A percentile compares a stretch with the other conserved stretches of the same genome.
These are phyloP conservation scores for Zancudomyces culisetae DNA, from an alignment of 371 early-diverging fungal genomes.

Conservation along the genomic window DNA sequence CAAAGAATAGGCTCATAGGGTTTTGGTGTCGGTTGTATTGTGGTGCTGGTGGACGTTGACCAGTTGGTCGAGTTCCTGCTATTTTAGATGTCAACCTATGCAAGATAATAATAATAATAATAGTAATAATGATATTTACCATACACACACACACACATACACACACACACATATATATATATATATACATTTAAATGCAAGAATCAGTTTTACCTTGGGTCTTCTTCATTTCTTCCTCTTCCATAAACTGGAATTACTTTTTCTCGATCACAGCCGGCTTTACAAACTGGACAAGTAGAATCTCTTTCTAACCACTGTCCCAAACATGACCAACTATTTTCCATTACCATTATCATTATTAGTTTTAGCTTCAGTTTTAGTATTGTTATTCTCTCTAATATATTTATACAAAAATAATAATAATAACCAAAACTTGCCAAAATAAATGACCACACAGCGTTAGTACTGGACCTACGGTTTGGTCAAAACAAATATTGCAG, in stretches of 20 bases:
- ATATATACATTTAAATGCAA: neutral
- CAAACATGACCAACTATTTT: conserved; percentile 38
- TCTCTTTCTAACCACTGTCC: conserved; percentile 51
- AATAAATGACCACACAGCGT: conserved; percentile 56
- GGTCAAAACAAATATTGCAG: conserved; percentile 40
- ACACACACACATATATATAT: conserved; percentile 4
- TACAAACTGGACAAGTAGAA: conserved; percentile 56
- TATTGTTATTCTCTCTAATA: neutral
- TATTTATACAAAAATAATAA: neutral
- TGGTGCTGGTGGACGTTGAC: neutral
- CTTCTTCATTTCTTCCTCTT: conserved; percentile 46
- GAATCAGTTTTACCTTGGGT: conserved; percentile 28
- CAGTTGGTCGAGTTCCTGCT: neutral
- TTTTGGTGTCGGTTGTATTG: neutral
- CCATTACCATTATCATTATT: conserved; percentile 4
- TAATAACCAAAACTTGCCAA: conserved; percentile 25
- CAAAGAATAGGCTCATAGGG: no score
- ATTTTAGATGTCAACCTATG: neutral
- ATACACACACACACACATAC: conserved; percentile 2
- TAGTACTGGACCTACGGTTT: conserved; percentile 44
- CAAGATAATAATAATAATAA: neutral
- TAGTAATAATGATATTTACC: neutral
- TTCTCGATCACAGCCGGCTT: conserved; percentile 53
- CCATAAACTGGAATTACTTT: conserved; percentile 66
- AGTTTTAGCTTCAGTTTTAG: neutral